phyloP scores from a whole-genome alignment of 2,329 filamentous ascomycete species.

The Calonectria multiphialidica region DNA sequence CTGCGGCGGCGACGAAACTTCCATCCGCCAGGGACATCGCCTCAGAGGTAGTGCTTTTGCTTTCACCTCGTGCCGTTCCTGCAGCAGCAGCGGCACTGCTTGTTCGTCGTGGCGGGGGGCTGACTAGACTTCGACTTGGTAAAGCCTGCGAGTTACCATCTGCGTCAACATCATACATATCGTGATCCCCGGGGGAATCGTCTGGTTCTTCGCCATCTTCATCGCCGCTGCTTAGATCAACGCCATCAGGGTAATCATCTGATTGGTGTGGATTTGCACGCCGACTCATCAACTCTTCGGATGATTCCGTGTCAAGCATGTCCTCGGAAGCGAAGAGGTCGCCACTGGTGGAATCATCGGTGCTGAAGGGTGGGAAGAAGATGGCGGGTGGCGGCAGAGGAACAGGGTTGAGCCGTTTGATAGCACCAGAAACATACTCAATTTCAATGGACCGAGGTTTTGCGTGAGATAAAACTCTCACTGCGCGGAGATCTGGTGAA shows the following conservation, averaged over 20 bases:
- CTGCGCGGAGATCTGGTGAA: constrained; percentile 44
- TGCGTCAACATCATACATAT: constrained; percentile 46
- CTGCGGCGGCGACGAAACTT: constrained; percentile 57
- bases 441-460: constrained; percentile 50
- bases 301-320: constrained; percentile 46
- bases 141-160: constrained; percentile 27
- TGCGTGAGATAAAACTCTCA: constrained; percentile 3
- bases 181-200: constrained; percentile 44
- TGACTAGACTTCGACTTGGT: constrained; percentile 32
- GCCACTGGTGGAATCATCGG: constrained; percentile 51
- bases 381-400: constrained; percentile 65
- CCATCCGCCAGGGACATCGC: constrained; percentile 41
- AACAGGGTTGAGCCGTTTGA: constrained; percentile 59
- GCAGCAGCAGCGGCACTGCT: constrained; percentile 50
- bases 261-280: constrained; percentile 53
- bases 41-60: constrained; percentile 48
- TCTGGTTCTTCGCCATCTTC: constrained; percentile 56
- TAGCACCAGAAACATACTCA: constrained; percentile 57
- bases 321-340: constrained; percentile 44
- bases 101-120: constrained; percentile 30
- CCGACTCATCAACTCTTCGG: constrained; percentile 48
- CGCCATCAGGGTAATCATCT: constrained; percentile 55
- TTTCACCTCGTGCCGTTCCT: constrained; percentile 45
- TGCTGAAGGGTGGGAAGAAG: constrained; percentile 62
- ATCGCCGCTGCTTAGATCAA: constrained; percentile 55